These are phyloP conservation scores for Yarrowia sp. DNA, from an alignment of 805 yeast species.

Conservation along the genomic window DNA sequence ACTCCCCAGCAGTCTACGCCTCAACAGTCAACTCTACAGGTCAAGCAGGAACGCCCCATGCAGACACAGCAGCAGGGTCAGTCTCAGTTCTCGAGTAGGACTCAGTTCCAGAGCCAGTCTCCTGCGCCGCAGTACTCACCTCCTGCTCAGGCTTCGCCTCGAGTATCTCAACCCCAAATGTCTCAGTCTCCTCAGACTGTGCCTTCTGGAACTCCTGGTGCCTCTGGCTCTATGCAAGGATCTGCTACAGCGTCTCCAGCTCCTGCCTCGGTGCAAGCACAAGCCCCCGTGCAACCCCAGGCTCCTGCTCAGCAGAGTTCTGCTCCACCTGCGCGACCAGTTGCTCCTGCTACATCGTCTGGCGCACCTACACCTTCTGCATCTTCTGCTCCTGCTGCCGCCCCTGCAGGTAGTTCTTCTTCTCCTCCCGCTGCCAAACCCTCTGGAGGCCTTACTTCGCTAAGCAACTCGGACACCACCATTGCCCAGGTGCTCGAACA, in stretches of 20 bases:
- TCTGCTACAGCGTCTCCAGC: background rate
- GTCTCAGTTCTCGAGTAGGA: conserved; percentile 7
- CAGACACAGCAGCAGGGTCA: conserved; percentile 24
- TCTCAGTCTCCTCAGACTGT: background rate
- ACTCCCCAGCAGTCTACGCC: background rate
- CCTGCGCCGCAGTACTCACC: conserved; percentile 13
- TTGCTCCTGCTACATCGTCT: background rate
- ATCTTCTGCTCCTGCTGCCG: background rate
- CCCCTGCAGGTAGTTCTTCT: conserved; percentile 9
- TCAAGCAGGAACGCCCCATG: conserved; percentile 13
- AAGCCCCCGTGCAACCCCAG: background rate
- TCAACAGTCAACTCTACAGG: conserved; percentile 16
- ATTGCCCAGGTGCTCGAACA: conserved; percentile 39
- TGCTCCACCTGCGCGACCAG: background rate
- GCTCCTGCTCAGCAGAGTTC: background rate
- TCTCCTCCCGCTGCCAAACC: conserved; percentile 6
- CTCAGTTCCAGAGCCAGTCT: conserved; percentile 1
- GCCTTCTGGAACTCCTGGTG: background rate
- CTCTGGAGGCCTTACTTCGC: conserved; percentile 1
- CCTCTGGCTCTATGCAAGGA: background rate
- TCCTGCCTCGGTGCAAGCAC: background rate
- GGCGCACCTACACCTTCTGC: background rate
- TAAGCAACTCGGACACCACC: conserved; percentile 27
- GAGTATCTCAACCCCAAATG: background rate
- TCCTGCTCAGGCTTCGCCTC: background rate